These are phyloP conservation scores for Gleditsia sinensis DNA, from an alignment of 306 rosid species.

Conservation along the genomic window DNA sequence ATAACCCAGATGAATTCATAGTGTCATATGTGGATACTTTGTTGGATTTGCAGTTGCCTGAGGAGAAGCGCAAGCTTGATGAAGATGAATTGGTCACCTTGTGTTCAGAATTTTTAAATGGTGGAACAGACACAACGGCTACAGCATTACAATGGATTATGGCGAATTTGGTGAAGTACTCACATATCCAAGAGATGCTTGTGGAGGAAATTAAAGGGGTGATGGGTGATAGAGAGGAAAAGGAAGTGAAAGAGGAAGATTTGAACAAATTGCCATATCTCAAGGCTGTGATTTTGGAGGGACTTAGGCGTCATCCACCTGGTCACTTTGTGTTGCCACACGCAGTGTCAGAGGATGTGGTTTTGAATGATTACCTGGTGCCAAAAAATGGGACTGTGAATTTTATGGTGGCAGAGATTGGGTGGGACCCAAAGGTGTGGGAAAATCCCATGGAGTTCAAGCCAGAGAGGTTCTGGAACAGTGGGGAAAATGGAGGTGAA, in stretches of 20 bases:
- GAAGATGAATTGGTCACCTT: not conserved
- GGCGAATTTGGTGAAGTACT: slow-evolving; percentile 3
- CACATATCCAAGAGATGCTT: not conserved
- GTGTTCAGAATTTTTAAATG: not conserved
- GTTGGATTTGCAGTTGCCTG: slow-evolving; percentile 13
- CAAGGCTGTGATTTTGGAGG: not conserved
- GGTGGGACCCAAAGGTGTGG: not conserved
- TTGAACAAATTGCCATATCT: not conserved
- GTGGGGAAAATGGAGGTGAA: not conserved
- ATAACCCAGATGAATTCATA: not conserved
- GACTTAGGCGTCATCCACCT: slow-evolving; percentile 16
- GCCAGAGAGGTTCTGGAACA: not conserved
- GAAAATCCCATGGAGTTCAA: slow-evolving; percentile 5
- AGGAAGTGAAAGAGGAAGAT: slow-evolving; percentile 5
- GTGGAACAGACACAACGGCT: not conserved
- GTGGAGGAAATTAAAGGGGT: not conserved
- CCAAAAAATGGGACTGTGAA: not conserved
- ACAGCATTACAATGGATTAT: slow-evolving; percentile 1
- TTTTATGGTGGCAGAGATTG: slow-evolving; percentile 1
- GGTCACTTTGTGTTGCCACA: not conserved
- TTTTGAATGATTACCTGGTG: not conserved
- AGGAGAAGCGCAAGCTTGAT: slow-evolving; percentile 7
- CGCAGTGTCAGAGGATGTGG: not conserved
- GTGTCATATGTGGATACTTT: slow-evolving; percentile 2
- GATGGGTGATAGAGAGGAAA: not conserved